Conservation (phyloP, 78 protist genomes). For the Dictyostelium intermedium region DNA sequence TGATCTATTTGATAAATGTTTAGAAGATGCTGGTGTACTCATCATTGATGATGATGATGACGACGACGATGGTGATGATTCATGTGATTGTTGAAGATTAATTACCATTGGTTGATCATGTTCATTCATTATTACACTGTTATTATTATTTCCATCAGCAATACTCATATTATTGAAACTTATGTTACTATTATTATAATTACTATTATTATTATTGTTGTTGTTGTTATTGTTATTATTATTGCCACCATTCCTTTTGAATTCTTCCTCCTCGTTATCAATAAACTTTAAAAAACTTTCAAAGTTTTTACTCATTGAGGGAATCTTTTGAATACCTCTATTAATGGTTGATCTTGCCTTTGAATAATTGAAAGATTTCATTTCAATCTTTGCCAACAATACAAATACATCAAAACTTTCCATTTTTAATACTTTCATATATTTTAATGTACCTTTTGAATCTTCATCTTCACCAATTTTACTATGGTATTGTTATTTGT, state of each 20-base stretch:
- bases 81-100: not conserved
- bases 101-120: constrained; percentile 15
- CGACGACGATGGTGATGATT: no score
- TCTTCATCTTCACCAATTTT: constrained; percentile 16
- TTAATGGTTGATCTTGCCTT: constrained; percentile 3
- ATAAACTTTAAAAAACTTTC: not conserved
- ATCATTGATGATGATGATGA: not conserved
- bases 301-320: not conserved
- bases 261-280: not conserved
- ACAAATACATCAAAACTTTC: not conserved
- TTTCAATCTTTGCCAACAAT: constrained; percentile 6
- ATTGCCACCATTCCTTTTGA: not conserved
- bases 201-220: not conserved
- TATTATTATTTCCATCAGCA: not conserved
- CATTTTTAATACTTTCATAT: constrained; percentile 35
- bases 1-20: not conserved
- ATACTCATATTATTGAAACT: not conserved
- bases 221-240: not conserved
- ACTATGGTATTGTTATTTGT: no score
- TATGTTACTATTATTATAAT: not conserved
- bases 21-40: not conserved
- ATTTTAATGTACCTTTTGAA: constrained; percentile 41
- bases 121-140: not conserved
- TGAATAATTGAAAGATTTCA: not conserved
- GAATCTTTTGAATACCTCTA: constrained; percentile 26